Evolutionary conservation across 2,329 filamentous ascomycete genomes (phyloP), one percentile per base, ranked within the genome.

Genomic region (Bertia moriformis): DNA sequence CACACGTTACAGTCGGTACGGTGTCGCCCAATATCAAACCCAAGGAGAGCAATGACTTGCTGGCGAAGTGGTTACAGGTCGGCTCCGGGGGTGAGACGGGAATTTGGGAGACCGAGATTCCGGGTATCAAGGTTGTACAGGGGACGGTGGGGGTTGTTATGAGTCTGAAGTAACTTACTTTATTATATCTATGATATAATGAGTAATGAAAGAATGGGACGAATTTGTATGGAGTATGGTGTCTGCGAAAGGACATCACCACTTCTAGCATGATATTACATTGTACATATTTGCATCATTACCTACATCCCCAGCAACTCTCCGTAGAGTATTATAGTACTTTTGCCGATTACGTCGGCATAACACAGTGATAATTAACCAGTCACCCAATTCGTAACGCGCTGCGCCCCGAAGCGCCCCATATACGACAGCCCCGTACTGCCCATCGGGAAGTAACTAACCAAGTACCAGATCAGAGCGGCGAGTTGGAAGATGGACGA

Each of bases 401-500:
- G 74, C 53, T 79, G 80, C 15, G 82, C 84, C 17, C 89, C 91
- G 54, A 94, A 91, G 3, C 77, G 78, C 33, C 87, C 85, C 42
- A 87, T 87, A 48, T 94, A 75, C 43, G 89, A 80, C 47, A 98
- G 63, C 32, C 91, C 86, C 40, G 80, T 83, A 41, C 83, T 84
- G 30, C 91, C 91, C 88, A 96, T 94, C 18, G 91, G 91, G 52
- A 96, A 96, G 60, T 98, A 98, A 61, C 85, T 93, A 58, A 96
- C 78, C 37, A 95, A 69, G 62, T 96, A 96, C 89, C 89, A 96
- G 37, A 85, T 47, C 46, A 96, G 66, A 45, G 82, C 83, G 39
- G 79, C 78, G 40, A 96, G 68, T 57, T 98, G 91, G 48, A 88
- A 64, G 43, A 95, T 69, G 44, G 85, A 78, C 17, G 87, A 83